A percentile compares a stretch with the other conserved stretches of the same genome.
These are phyloP conservation scores for Blastocystis sp. DNA, from an alignment of 352 stramenopile species.

Conservation along the genomic window DNA sequence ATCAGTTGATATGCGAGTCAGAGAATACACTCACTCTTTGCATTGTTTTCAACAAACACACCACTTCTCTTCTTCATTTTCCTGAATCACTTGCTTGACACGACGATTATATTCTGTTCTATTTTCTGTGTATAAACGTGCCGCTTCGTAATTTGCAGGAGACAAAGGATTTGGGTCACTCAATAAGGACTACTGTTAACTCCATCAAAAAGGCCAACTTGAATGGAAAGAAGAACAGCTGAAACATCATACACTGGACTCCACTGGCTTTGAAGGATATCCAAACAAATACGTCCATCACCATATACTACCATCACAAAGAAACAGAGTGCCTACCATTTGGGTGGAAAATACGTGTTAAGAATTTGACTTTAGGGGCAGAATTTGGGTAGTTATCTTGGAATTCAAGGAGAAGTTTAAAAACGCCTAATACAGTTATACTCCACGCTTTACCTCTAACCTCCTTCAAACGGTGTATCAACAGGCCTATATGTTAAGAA, in stretches of 20 bases:
- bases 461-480: constrained; percentile 95
- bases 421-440: constrained; percentile 69
- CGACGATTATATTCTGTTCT: constrained; percentile 95
- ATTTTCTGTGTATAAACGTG: constrained; percentile 94
- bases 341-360: constrained; percentile 98
- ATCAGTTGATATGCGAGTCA: neutral
- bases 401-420: constrained; percentile 96
- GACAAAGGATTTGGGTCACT: constrained; percentile 97
- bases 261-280: constrained; percentile 99
- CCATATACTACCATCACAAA: constrained; percentile 72
- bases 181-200: constrained; percentile 81
- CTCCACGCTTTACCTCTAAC: constrained; percentile 59
- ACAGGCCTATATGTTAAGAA: constrained; percentile 75
- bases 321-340: constrained; percentile 73
- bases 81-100: constrained; percentile 95
- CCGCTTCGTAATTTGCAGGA: constrained; percentile 94
- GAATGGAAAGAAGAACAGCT: constrained; percentile 96
- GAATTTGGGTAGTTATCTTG: constrained; percentile 99
- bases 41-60: constrained; percentile 49
- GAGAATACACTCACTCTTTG: neutral
- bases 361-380: constrained; percentile 89
- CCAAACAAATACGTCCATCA: constrained; percentile 85
- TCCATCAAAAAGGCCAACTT: neutral
- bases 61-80: constrained; percentile 69
- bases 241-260: constrained; percentile 99